Evolutionary conservation across 176 grass and related monocot species (phyloP).

Genomic region (Thinopyrum elongatum): DNA sequence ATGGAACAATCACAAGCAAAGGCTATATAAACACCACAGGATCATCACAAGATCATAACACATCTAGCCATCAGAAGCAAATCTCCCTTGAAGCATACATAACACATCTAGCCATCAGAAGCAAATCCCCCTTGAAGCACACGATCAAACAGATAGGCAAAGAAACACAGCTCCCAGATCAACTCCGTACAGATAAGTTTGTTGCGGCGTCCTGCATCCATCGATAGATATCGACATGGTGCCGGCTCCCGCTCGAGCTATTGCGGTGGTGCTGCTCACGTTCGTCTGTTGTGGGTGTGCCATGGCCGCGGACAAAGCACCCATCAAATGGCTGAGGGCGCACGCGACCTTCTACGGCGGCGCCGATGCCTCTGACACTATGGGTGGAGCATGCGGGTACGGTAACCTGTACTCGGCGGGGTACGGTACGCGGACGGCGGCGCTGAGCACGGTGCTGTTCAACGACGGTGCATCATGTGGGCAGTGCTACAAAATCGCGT

Average conservation of each 20-base stretch:
- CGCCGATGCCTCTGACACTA: too few relatives aligned
- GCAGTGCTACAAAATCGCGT: too few relatives aligned
- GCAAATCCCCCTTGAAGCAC: neutral
- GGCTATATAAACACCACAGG: constrained; percentile 4
- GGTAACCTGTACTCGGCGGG: too few relatives aligned
- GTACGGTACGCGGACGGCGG: too few relatives aligned
- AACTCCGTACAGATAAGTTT: neutral
- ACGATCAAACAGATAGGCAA: neutral
- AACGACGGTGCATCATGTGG: too few relatives aligned
- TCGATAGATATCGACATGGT: neutral
- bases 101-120: neutral
- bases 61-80: neutral
- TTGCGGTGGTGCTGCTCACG: too few relatives aligned
- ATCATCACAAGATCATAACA: neutral
- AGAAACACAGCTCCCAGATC: neutral
- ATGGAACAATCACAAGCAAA: neutral
- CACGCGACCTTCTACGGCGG: too few relatives aligned
- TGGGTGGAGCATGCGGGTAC: too few relatives aligned
- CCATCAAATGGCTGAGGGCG: too few relatives aligned
- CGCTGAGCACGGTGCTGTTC: too few relatives aligned
- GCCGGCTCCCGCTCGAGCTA: neutral
- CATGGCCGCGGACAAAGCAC: too few relatives aligned
- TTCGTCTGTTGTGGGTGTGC: too few relatives aligned
- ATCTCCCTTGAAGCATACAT: neutral
- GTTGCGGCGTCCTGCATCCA: neutral